Evolutionary conservation across 2,329 filamentous ascomycete species (phyloP).

Genomic region (Fusarium brevicatenulatum): DNA sequence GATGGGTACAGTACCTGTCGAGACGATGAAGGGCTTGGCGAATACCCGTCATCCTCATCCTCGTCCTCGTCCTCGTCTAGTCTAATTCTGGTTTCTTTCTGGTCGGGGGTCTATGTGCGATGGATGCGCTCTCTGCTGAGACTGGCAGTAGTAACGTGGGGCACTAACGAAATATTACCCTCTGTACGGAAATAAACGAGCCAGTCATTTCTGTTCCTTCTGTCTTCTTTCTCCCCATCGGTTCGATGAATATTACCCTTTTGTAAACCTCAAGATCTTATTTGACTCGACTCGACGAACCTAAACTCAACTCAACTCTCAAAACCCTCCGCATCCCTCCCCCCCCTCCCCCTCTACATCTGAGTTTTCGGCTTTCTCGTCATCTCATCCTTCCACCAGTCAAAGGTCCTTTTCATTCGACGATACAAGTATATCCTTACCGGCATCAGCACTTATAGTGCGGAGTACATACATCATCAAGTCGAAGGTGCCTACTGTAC

Average conservation of each 20-base stretch:
- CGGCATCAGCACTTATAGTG: not conserved
- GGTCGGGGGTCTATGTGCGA: constrained; percentile 34
- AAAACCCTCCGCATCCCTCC: constrained; percentile 22
- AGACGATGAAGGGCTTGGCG: constrained; percentile 29
- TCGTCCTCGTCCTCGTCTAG: not conserved
- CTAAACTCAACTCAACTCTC: constrained; percentile 18
- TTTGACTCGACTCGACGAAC: constrained; percentile 5
- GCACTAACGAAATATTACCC: constrained; percentile 14
- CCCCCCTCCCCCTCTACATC: not conserved
- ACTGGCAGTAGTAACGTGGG: constrained; percentile 17
- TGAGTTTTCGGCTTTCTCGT: constrained; percentile 1
- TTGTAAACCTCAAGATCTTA: constrained; percentile 12
- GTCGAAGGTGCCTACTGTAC: not conserved
- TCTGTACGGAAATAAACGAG: constrained; percentile 22
- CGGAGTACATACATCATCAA: not conserved
- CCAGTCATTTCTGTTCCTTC: constrained; percentile 22
- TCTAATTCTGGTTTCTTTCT: constrained; percentile 2
- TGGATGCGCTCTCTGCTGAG: constrained; percentile 19
- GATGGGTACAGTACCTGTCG: constrained; percentile 27
- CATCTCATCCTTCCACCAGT: not conserved
- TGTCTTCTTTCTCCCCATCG: constrained; percentile 14
- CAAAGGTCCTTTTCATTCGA: not conserved
- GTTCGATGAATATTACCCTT: not conserved
- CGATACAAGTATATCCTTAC: not conserved
- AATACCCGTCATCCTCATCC: constrained; percentile 7